phyloP scores from a whole-genome alignment of 148 eudicot genomes.

The Suaeda aralocaspica region DNA sequence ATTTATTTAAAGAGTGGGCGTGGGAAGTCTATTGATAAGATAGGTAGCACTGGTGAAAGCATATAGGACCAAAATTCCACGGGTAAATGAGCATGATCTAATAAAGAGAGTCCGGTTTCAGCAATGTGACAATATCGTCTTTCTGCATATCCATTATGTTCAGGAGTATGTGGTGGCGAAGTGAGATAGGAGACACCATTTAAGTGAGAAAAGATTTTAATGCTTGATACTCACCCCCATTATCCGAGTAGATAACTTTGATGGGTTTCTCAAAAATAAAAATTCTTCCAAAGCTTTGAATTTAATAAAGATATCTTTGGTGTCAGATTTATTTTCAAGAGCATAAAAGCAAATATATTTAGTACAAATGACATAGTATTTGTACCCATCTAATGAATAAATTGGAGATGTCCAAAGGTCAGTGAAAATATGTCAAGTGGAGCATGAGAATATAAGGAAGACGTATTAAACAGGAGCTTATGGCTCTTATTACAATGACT shows the following conservation, averaged over 20 bases:
- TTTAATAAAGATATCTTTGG: background rate
- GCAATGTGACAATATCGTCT: too few species aligned
- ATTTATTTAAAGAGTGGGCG: background rate
- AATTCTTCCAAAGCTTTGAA: background rate
- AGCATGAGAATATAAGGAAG: background rate
- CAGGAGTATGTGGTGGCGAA: too few species aligned
- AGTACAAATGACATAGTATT: background rate
- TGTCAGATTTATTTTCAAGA: background rate
- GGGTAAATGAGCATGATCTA: background rate
- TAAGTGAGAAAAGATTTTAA: background rate
- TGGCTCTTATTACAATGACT: background rate
- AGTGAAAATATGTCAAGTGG: background rate
- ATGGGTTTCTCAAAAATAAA: background rate
- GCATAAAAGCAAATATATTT: background rate
- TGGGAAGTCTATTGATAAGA: slow-evolving; percentile 6
- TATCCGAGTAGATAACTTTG: background rate
- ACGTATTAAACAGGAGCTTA: background rate
- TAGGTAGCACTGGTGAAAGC: background rate
- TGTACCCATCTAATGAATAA: background rate
- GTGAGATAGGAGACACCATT: background rate
- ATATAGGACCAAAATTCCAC: background rate
- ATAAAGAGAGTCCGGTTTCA: too few species aligned
- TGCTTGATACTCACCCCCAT: slow-evolving; percentile 2
- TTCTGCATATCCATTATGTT: too few species aligned
- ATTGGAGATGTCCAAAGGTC: background rate